Base-by-base conservation (phyloP, 352 stramenopile species). In the Phytophthora hibernalis region DNA sequence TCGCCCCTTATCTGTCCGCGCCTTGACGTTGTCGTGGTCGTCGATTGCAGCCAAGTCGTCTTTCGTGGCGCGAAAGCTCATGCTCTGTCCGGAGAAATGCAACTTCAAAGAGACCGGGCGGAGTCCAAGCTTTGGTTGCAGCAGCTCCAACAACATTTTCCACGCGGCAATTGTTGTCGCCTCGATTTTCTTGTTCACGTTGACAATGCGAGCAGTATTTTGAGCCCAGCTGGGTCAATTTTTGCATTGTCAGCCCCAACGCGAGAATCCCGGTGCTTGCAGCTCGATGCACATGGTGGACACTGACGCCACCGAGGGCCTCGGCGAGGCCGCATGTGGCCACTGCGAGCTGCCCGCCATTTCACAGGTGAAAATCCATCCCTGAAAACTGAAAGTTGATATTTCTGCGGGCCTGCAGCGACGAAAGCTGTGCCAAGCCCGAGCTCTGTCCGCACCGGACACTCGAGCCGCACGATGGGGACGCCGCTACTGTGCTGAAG, bases 271-370 rank as follows among this genome's bases (percentile, higher is more conserved):
- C 49, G 62, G 37, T 35, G 54, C 40, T 54, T 6, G 47, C 33
- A 5, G 11, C 31, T 62, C 43, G 20, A 18, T 40, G 53, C 44
- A 65, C 54, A 16, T 70, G 24, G 48, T 70, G 62, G 62, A 70
- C 62, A 66, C 52, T 63, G 61, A 53, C 61, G 61, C 37, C 52
- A 63, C 43, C n/a, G n/a, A n/a, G n/a, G n/a, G n/a, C n/a, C n/a
- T n/a, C n/a, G n/a, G n/a, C 51, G 44, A 68, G 42, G 35, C 50
- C 51, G 51, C 49, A 67, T 54, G 40, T 67, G 50, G 50, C 3
- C 13, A 54, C 7, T 22, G 55, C 31, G 16, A 42, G 45, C 31
- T 50, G 37, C 40, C 38, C 11, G 31, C 33, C 57, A 43, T 53
- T n/a, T 13, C 5, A 40, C 28, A 26, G 49, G 13, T 40, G 42